Percentiles rank a stretch among this genome's conserved stretches.
Evolutionary conservation across 2,329 filamentous ascomycete genomes (phyloP).

Genomic region (Aspergillus intermedius): DNA sequence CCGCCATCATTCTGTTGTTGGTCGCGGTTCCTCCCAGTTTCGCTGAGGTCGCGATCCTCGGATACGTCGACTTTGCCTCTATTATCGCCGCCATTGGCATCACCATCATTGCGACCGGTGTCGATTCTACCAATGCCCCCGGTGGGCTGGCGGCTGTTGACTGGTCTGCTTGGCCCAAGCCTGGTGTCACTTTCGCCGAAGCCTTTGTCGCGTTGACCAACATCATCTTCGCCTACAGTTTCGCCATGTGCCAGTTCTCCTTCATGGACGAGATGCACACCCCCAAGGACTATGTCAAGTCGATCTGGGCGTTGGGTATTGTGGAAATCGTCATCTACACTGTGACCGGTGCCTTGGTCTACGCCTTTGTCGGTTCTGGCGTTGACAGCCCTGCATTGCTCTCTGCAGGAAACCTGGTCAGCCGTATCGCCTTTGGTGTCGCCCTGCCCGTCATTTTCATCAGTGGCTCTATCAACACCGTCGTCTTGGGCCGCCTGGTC

Average conservation of each 20-base stretch:
- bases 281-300: slow-evolving; percentile 18
- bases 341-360: slow-evolving; percentile 21
- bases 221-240: slow-evolving; percentile 39
- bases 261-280: slow-evolving; percentile 24
- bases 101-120: slow-evolving; percentile 30
- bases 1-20: slow-evolving; percentile 30
- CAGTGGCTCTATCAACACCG: slow-evolving; percentile 31
- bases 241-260: slow-evolving; percentile 29
- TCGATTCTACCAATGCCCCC: slow-evolving; percentile 16
- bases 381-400: slow-evolving; percentile 28
- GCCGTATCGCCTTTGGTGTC: slow-evolving; percentile 28
- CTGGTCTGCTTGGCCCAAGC: slow-evolving; percentile 25
- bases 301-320: slow-evolving; percentile 17
- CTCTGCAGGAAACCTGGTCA: slow-evolving; percentile 20
- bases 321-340: slow-evolving; percentile 20
- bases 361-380: slow-evolving; percentile 27
- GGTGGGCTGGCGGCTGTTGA: slow-evolving; percentile 19
- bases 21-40: slow-evolving; percentile 32
- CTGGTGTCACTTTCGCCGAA: slow-evolving; percentile 25
- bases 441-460: slow-evolving; percentile 33
- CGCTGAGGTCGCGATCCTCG: slow-evolving; percentile 32
- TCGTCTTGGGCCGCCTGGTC: slow-evolving; percentile 27
- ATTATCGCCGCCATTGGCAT: slow-evolving; percentile 31
- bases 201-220: slow-evolving; percentile 31
- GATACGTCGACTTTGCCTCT: slow-evolving; percentile 33